These are phyloP conservation scores for Diaporthe citri DNA, from an alignment of 2,329 filamentous ascomycete genomes.

Conservation along the genomic window DNA sequence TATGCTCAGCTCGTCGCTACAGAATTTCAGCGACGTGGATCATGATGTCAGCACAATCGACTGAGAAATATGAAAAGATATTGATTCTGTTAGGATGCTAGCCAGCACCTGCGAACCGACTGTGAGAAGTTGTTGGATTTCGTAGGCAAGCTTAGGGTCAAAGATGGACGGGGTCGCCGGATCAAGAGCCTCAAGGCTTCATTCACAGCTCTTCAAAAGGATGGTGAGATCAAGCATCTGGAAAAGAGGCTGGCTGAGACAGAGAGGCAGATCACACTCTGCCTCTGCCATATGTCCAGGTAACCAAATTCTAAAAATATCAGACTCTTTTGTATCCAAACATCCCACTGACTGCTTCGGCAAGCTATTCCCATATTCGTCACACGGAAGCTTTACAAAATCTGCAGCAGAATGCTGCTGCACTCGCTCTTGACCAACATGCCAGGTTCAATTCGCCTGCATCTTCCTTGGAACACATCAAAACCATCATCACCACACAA, in stretches of 20 bases:
- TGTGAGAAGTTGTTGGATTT: not conserved
- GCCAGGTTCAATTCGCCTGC: no score
- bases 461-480: no score
- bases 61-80: not conserved
- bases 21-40: not conserved
- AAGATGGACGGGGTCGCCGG: not conserved
- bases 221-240: not conserved
- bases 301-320: not conserved
- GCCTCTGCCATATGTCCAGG: not conserved
- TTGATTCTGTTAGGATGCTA: not conserved
- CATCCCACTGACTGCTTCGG: no score
- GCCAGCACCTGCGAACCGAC: not conserved
- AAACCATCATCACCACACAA: no score
- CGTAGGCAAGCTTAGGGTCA: not conserved
- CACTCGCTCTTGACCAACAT: no score
- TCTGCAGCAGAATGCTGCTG: no score
- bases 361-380: no score
- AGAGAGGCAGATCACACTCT: not conserved
- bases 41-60: no score
- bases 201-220: not conserved
- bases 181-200: not conserved
- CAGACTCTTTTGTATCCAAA: not conserved
- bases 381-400: no score
- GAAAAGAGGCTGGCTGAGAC: not conserved
- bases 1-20: not conserved